phyloP scores from a whole-genome alignment of 2,329 filamentous ascomycete species.

The Phialophora chinensis region DNA sequence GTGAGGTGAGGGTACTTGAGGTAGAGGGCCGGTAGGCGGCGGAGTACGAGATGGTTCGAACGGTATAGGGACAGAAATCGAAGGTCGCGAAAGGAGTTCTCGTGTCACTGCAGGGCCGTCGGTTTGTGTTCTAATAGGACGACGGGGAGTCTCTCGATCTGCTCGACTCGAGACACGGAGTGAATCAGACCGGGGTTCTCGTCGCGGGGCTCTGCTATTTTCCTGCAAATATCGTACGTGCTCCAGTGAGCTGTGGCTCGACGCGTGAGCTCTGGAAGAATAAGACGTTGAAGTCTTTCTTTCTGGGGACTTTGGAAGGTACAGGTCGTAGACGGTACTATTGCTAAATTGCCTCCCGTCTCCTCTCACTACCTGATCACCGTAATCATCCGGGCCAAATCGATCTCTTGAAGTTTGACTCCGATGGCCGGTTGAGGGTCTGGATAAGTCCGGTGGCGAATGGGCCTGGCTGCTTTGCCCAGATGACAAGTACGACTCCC shows the following conservation, averaged over 20 bases:
- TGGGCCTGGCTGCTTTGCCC: constrained; percentile 18
- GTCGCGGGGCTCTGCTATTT: constrained; percentile 27
- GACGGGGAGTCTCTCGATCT: constrained; percentile 9
- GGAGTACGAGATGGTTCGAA: constrained; percentile 9
- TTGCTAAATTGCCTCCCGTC: constrained; percentile 26
- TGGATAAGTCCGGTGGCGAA: constrained; percentile 16
- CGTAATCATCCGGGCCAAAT: constrained; percentile 34
- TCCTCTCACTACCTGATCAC: constrained; percentile 10
- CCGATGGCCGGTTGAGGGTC: constrained; percentile 21
- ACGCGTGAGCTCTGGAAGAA: constrained; percentile 21
- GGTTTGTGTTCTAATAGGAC: constrained; percentile 8
- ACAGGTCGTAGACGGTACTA: constrained; percentile 34
- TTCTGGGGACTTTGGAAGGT: constrained; percentile 23
- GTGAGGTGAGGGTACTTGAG: constrained; percentile 10
- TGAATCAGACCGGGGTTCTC: constrained; percentile 24
- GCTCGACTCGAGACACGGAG: constrained; percentile 9
- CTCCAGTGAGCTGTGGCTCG: constrained; percentile 22
- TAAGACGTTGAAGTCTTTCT: constrained; percentile 26
- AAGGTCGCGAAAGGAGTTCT: constrained; percentile 18
- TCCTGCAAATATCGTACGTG: constrained; percentile 32
- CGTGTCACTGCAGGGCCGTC: neutral
- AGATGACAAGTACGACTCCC: constrained; percentile 12
- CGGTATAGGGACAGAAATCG: constrained; percentile 9
- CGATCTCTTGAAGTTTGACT: constrained; percentile 29
- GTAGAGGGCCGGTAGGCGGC: constrained; percentile 8